These are phyloP conservation scores for Apiospora marii DNA, from an alignment of 2,329 filamentous ascomycete species.

Conservation along the genomic window DNA sequence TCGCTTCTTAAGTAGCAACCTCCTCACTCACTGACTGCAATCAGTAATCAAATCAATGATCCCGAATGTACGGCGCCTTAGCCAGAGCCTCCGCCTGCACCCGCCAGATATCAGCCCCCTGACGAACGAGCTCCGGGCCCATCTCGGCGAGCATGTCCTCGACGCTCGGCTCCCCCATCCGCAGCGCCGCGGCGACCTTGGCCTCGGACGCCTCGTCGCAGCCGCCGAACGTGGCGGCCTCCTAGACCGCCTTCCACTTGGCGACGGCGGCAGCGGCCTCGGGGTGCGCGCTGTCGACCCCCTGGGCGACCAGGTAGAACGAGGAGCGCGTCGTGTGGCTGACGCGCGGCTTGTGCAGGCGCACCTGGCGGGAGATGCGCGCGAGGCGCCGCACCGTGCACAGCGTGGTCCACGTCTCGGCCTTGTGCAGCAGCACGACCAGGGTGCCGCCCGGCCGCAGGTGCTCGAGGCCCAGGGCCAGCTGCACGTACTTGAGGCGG, in stretches of 20 bases:
- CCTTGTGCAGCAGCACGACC: slow-evolving; percentile 58
- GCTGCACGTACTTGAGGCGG: slow-evolving; percentile 34
- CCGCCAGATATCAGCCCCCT: neutral
- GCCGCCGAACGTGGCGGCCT: slow-evolving; percentile 46
- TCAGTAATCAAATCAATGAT: neutral
- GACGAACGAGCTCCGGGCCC: neutral
- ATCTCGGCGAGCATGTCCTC: neutral
- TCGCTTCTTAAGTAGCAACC: neutral
- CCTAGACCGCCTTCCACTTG: slow-evolving; percentile 51
- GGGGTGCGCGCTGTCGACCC: slow-evolving; percentile 44
- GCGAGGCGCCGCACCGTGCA: slow-evolving; percentile 48
- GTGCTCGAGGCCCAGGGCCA: slow-evolving; percentile 47
- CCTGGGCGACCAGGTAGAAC: slow-evolving; percentile 60
- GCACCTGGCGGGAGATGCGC: slow-evolving; percentile 52
- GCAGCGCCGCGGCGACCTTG: neutral
- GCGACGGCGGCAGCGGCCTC: slow-evolving; percentile 46
- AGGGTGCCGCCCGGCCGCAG: slow-evolving; percentile 57
- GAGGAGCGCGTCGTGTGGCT: slow-evolving; percentile 54
- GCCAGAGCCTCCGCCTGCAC: slow-evolving; percentile 2
- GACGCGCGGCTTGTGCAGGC: slow-evolving; percentile 53
- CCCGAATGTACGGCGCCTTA: neutral
- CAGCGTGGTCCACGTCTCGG: slow-evolving; percentile 51
- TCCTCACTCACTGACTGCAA: neutral
- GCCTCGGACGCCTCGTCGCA: slow-evolving; percentile 35
- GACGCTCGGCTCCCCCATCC: neutral